phyloP scores from a whole-genome alignment of 2,329 filamentous ascomycete genomes.

The Trichoderma endophyticum region DNA sequence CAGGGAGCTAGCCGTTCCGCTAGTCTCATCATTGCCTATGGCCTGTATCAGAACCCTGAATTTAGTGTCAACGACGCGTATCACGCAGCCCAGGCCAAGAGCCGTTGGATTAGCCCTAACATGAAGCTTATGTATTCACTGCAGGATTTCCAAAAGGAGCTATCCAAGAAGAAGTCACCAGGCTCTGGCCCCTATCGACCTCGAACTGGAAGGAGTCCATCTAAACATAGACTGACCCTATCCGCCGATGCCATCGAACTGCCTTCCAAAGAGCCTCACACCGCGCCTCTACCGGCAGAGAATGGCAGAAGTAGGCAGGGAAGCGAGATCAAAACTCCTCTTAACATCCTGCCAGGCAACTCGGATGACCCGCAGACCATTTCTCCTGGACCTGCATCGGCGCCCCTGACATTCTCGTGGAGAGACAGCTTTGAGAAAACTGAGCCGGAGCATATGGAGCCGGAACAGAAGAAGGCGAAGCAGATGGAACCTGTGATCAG shows the following conservation, averaged over 20 bases:
- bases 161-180: constrained; percentile 49
- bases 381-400: constrained; percentile 63
- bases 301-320: constrained; percentile 42
- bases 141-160: constrained; percentile 72
- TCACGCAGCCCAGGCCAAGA: constrained; percentile 74
- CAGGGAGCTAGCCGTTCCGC: constrained; percentile 83
- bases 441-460: neutral
- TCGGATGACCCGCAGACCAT: constrained; percentile 42
- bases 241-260: constrained; percentile 58
- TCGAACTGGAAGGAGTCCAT: constrained; percentile 52
- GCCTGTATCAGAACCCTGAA: constrained; percentile 72
- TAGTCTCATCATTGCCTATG: constrained; percentile 82
- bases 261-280: constrained; percentile 54
- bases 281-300: constrained; percentile 58
- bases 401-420: constrained; percentile 63
- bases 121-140: constrained; percentile 91
- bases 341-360: neutral
- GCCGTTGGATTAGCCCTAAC: constrained; percentile 85
- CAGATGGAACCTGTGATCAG: constrained; percentile 2
- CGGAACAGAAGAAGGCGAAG: constrained; percentile 11
- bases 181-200: constrained; percentile 46
- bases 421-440: constrained; percentile 40
- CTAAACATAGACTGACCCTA: constrained; percentile 58
- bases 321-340: constrained; percentile 31
- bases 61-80: constrained; percentile 81